Percentiles rank a stretch among this genome's conserved stretches.
phyloP scores from a whole-genome alignment of 2,329 filamentous ascomycete species.

The Trichoderma brevicompactum region DNA sequence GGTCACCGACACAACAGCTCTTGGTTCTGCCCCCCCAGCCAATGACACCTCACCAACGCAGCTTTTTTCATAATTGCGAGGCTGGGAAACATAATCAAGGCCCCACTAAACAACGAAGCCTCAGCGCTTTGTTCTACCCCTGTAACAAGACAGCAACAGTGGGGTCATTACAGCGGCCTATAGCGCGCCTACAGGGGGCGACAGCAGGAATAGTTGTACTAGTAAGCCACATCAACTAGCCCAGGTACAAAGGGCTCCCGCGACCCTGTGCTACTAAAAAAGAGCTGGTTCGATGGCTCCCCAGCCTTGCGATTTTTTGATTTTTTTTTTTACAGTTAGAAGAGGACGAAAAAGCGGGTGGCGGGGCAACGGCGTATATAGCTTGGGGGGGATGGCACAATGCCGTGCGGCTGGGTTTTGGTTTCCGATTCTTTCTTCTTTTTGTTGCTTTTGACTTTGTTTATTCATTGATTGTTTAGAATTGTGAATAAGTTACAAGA shows the following conservation, averaged over 20 bases:
- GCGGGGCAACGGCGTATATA: constrained; percentile 55
- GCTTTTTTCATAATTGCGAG: background rate
- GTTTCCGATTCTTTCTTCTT: background rate
- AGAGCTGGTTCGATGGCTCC: constrained; percentile 5
- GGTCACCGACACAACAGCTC: background rate
- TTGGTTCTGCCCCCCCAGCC: background rate
- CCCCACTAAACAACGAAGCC: constrained; percentile 18
- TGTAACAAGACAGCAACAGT: background rate
- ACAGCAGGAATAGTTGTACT: background rate
- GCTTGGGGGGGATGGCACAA: constrained; percentile 15
- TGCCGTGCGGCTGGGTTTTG: background rate
- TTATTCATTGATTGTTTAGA: background rate
- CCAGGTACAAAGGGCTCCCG: background rate
- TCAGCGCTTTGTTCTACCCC: background rate
- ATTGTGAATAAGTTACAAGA: background rate
- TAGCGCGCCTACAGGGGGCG: background rate
- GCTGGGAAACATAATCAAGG: constrained; percentile 1
- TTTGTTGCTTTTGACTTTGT: background rate
- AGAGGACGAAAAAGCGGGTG: constrained; percentile 43
- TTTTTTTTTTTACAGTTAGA: background rate
- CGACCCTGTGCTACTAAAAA: background rate
- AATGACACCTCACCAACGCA: constrained; percentile 9
- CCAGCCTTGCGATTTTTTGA: constrained; percentile 43
- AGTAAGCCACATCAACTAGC: constrained; percentile 22
- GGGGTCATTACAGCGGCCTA: background rate